Base-by-base conservation (phyloP, 176 grass and related monocot genomes). In the Carex cristatella region DNA sequence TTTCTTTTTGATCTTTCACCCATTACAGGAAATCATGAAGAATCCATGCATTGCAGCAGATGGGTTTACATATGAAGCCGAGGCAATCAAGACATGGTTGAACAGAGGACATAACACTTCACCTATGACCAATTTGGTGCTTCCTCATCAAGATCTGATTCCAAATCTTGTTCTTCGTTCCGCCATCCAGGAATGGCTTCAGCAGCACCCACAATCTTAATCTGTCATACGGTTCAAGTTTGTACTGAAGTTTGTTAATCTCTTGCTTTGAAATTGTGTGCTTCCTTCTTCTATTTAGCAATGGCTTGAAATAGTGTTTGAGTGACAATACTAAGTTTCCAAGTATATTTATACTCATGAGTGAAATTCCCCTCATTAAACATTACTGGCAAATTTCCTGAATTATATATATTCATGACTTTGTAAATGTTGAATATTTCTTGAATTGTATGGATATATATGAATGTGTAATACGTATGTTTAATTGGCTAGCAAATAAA, bases 41-140 rank as follows among this genome's bases (percentile, higher is more conserved):
- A 88, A 90, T 70, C 90, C 90, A n/a, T 85, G 71, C 15, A 85
- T 87, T 30, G 90, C 92, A n/a, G 90, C 88, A 27, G 92, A 97
- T 14, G 89, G 90, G 1, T 88, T 90, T 85, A 90, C 87, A 32
- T 97, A 92, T 56, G 94, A 97, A 86, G 83, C 83, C 42, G 85
- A 87, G 40, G 90, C 87, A 3, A 86, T 85, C 85, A 89, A 58
- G 35, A 79, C 70, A 1, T 97, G 94, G 88, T 61, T 94, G 14
- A 81, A 73, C 33, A 69, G 83, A 31, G 53, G 13, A 46, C 65
- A 80, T 76, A 82, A 80, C 3, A 86, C 79, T 2, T 92, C 93
- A 10, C 93, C 88, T 14, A 83, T 94, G 81, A 92, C 93, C 42
- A 81, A 84, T 19, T 56, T 87, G 61, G 80, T 61, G 19, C 91